phyloP scores from a whole-genome alignment of 352 stramenopile genomes.

The Phytophthora ohioensis region DNA sequence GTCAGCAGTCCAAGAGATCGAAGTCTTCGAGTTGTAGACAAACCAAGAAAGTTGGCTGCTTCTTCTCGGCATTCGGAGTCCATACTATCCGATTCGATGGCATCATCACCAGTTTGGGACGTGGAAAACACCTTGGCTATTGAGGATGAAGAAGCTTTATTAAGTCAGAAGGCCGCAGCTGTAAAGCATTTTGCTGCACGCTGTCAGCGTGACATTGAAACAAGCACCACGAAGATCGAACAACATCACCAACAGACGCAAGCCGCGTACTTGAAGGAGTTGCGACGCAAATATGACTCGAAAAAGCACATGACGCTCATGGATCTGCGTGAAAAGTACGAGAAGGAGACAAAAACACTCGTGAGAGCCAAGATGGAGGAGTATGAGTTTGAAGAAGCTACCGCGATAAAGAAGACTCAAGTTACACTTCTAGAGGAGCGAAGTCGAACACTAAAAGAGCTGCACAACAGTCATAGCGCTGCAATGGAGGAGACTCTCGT shows the following conservation, averaged over 20 bases:
- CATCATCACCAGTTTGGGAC: constrained; percentile 11
- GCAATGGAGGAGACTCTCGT: constrained; percentile 49
- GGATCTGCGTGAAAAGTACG: constrained; percentile 54
- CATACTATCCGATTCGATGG: constrained; percentile 24
- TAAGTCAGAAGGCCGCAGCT: constrained; percentile 42
- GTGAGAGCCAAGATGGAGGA: constrained; percentile 55
- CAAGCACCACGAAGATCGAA: constrained; percentile 34
- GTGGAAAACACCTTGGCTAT: constrained; percentile 10
- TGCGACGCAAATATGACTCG: constrained; percentile 72
- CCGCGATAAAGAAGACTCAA: constrained; percentile 39
- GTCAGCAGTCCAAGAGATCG: constrained; percentile 29
- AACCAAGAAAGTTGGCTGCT: not conserved
- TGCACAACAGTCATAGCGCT: constrained; percentile 49
- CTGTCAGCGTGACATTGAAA: constrained; percentile 54
- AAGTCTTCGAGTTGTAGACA: constrained; percentile 1
- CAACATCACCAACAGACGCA: constrained; percentile 51
- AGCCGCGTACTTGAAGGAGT: constrained; percentile 50
- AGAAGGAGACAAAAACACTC: constrained; percentile 58
- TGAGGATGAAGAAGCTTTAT: constrained; percentile 37
- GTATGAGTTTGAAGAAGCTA: constrained; percentile 54
- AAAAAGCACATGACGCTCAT: constrained; percentile 67
- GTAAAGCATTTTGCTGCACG: constrained; percentile 46
- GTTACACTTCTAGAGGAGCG: constrained; percentile 43
- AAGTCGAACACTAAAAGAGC: constrained; percentile 41
- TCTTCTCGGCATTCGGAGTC: constrained; percentile 21